Evolutionary conservation across 768 basidiomycete genomes (phyloP), one percentile per base, ranked within the genome.

Genomic region (Myochromella boudieri): DNA sequence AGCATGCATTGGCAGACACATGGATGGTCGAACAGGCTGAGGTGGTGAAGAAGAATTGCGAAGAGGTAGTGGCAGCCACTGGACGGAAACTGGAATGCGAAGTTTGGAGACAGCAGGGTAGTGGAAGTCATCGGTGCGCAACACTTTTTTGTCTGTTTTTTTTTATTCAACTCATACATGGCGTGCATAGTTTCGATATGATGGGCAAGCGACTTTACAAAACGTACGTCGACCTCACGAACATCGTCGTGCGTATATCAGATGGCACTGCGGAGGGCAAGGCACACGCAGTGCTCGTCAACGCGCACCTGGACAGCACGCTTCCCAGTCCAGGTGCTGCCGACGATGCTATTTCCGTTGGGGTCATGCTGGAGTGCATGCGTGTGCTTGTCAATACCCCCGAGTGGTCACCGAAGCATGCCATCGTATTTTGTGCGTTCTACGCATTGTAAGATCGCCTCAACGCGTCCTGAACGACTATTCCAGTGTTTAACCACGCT

Each of bases 321-420:
- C 68, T 97, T 17, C 94, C 95, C 0, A 87, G 86, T 48, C 93
- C 92, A 2, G 91, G 88, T 17, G 91, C 91, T 18, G 81, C 89
- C 3, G 94, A 97, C 58, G 95, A 98, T 58, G 92, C 84, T 1
- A 70, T 97, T 6, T 69, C 91, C 4, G 87, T 94, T 7, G 95
- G 91, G 1, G 81, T 95, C 32, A 95, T 97, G 92, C 71, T 97
- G 26, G 95, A 97, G 48, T 80, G 84, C 40, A 83, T 91, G 39
- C 68, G 95, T 1, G 92, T 95, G 0, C 62, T 95, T 34, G 69
- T 87, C 5, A 67, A 73, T 40, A 85, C 84, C 0, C 77, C 82
- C 1, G 74, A 73, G 7, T 85, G 86, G 81, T 75, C 81, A 7
- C 91, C 93, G 1, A 79, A 77, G 27, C 79, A 91, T 58, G 76